Evolutionary conservation across 176 grass and related monocot genomes (phyloP).

Genomic region (Luzula sylvatica): DNA sequence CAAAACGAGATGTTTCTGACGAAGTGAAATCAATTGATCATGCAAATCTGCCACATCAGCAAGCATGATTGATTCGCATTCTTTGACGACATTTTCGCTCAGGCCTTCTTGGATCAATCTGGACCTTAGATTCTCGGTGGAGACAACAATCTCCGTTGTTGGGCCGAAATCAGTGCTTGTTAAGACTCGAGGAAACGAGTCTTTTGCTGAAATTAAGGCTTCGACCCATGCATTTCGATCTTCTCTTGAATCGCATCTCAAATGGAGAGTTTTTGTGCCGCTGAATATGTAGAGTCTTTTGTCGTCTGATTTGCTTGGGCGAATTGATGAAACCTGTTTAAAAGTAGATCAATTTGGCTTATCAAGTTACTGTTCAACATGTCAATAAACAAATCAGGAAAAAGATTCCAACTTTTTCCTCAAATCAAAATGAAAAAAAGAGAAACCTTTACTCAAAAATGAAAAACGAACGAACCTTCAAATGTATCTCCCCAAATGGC

Average conservation of each 20-base stretch:
- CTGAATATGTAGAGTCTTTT: constrained; percentile 97
- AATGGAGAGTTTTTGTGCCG: constrained; percentile 81
- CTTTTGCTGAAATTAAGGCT: constrained; percentile 53
- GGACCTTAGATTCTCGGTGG: constrained; percentile 59
- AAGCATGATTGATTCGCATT: constrained; percentile 83
- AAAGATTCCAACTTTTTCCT: constrained; percentile 6
- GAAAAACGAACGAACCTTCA: constrained; percentile 53
- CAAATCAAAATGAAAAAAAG: not conserved
- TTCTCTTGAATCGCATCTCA: constrained; percentile 71
- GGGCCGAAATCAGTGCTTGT: constrained; percentile 43
- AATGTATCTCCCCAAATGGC: constrained; percentile 88
- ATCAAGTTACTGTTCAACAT: too few relatives aligned
- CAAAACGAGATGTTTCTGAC: constrained; percentile 71
- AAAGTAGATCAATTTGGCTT: too few relatives aligned
- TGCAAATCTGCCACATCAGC: constrained; percentile 66
- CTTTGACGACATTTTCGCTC: constrained; percentile 53
- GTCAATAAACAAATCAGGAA: not conserved
- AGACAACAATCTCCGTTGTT: constrained; percentile 40
- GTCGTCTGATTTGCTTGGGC: constrained; percentile 94
- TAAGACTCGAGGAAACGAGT: constrained; percentile 44
- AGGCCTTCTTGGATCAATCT: constrained; percentile 55
- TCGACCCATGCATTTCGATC: constrained; percentile 71
- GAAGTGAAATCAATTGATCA: constrained; percentile 54
- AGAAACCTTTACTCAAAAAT: not conserved
- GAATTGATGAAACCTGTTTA: constrained; percentile 72